phyloP scores from a whole-genome alignment of 1,139 yeast species.

The Petasospora fabianii region DNA sequence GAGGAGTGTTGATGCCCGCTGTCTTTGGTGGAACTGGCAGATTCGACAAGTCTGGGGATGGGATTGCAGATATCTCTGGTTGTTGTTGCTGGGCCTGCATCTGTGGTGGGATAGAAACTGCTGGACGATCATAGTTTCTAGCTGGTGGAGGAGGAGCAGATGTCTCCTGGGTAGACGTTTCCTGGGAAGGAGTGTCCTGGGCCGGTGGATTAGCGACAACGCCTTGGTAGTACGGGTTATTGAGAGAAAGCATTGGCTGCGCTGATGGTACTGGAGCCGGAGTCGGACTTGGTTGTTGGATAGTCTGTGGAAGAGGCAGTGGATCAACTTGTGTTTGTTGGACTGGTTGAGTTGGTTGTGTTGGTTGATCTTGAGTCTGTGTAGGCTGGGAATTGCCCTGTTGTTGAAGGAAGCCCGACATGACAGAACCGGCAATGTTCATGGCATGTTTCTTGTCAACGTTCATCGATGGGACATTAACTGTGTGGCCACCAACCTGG shows the following conservation, averaged over 20 bases:
- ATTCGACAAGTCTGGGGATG: constrained; percentile 20
- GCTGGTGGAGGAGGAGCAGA: constrained; percentile 12
- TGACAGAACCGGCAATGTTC: constrained; percentile 13
- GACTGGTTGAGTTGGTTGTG: constrained; percentile 8
- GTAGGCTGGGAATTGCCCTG: background rate
- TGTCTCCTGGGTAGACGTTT: constrained; percentile 1
- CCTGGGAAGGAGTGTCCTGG: background rate
- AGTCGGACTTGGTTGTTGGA: constrained; percentile 3
- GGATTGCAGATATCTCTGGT: background rate
- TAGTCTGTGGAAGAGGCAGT: constrained; percentile 1
- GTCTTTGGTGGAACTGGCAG: constrained; percentile 18
- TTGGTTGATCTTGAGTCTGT: constrained; percentile 4
- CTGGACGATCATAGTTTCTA: constrained; percentile 14
- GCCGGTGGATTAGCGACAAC: constrained; percentile 1
- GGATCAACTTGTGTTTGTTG: constrained; percentile 4
- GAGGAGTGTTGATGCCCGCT: background rate
- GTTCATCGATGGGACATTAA: constrained; percentile 14
- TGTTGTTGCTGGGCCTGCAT: background rate
- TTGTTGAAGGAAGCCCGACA: constrained; percentile 8
- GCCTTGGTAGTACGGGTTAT: constrained; percentile 8
- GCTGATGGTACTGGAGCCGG: too few species aligned
- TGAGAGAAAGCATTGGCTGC: constrained; percentile 5
- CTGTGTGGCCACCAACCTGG: constrained; percentile 9
- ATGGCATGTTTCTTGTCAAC: constrained; percentile 16
- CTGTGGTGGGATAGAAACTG: constrained; percentile 7